Evolutionary conservation across 2,329 filamentous ascomycete species (phyloP).

Genomic region (Calonectria ilicicola): DNA sequence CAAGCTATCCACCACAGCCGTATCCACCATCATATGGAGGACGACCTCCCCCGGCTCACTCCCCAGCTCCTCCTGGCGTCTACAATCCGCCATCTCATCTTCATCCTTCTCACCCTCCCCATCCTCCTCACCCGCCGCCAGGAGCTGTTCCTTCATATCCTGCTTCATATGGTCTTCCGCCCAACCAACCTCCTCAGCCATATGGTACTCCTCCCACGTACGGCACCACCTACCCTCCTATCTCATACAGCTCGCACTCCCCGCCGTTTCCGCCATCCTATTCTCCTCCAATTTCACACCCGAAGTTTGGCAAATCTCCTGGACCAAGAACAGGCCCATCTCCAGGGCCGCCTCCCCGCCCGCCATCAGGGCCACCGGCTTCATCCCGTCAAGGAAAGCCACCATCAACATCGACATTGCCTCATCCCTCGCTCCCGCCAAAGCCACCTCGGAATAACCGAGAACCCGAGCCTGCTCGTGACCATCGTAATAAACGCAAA

Average conservation of each 20-base stretch:
- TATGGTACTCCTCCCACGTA: constrained; percentile 23
- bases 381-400: constrained; percentile 29
- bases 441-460: constrained; percentile 46
- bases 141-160: constrained; percentile 33
- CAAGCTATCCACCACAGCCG: constrained; percentile 37
- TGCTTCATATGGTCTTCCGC: constrained; percentile 37
- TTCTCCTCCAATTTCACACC: constrained; percentile 33
- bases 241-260: constrained; percentile 34
- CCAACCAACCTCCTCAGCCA: constrained; percentile 19
- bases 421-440: constrained; percentile 46
- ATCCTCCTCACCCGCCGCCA: constrained; percentile 25
- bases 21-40: constrained; percentile 39
- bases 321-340: constrained; percentile 30
- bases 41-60: constrained; percentile 35
- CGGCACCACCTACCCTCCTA: constrained; percentile 30
- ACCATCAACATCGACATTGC: constrained; percentile 22
- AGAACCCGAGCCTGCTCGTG: constrained; percentile 43
- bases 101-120: constrained; percentile 20
- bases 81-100: constrained; percentile 13
- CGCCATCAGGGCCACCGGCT: constrained; percentile 30
- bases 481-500: constrained; percentile 46
- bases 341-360: constrained; percentile 23
- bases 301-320: constrained; percentile 31
- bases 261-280: constrained; percentile 36
- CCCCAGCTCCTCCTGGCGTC: constrained; percentile 32